Evolutionary conservation across 768 basidiomycete genomes (phyloP).

Genomic region (Leccinum imitatum): DNA sequence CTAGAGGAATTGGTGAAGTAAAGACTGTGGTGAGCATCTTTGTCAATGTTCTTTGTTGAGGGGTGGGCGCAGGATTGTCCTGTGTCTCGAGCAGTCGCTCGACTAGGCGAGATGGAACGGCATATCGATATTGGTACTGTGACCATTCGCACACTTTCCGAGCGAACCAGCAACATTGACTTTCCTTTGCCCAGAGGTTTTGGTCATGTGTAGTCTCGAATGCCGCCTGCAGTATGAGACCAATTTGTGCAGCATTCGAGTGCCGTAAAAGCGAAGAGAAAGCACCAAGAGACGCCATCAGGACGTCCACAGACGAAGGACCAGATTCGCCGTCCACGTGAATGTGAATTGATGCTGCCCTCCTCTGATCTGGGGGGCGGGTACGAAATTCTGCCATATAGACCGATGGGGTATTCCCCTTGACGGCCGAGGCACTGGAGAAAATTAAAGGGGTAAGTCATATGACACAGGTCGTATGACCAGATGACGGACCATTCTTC

Average conservation of each 20-base stretch:
- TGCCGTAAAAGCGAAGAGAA: constrained; percentile 72
- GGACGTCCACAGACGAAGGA: constrained; percentile 70
- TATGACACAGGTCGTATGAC: neutral
- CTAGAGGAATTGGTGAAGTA: constrained; percentile 75
- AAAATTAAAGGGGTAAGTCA: neutral
- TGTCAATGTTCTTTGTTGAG: constrained; percentile 60
- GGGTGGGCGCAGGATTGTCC: constrained; percentile 46
- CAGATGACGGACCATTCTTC: constrained; percentile 61
- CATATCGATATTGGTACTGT: constrained; percentile 91
- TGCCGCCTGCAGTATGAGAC: constrained; percentile 66
- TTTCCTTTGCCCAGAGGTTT: constrained; percentile 61
- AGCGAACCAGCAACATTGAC: constrained; percentile 82
- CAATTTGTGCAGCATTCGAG: constrained; percentile 74
- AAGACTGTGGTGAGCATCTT: constrained; percentile 84
- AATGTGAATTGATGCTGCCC: constrained; percentile 85
- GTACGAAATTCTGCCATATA: constrained; percentile 85
- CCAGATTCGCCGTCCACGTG: constrained; percentile 89
- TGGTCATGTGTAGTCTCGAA: constrained; percentile 66
- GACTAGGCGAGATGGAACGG: constrained; percentile 80
- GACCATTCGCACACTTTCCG: constrained; percentile 81
- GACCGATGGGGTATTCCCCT: constrained; percentile 69
- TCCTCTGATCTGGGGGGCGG: constrained; percentile 73
- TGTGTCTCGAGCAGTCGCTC: constrained; percentile 69
- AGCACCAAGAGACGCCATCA: constrained; percentile 69
- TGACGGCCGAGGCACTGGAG: constrained; percentile 56